Evolutionary conservation across 2,329 filamentous ascomycete genomes (phyloP).

Genomic region (Sporothrix schenckii): DNA sequence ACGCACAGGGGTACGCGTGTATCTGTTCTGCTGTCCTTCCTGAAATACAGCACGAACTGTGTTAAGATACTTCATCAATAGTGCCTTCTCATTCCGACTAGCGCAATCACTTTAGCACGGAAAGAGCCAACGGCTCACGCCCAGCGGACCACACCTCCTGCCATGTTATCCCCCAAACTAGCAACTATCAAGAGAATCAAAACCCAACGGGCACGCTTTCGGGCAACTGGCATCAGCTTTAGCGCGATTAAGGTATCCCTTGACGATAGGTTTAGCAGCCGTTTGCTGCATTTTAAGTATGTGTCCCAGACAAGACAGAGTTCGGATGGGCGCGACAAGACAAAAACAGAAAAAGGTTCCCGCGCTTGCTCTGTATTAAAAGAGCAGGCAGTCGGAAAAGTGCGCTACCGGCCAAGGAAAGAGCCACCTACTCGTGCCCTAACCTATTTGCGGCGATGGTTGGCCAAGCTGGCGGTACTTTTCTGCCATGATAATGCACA

Average conservation of each 20-base stretch:
- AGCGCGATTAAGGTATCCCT: neutral
- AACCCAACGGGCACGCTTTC: neutral
- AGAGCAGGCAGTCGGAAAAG: neutral
- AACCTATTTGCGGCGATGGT: neutral
- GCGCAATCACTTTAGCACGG: conserved; percentile 10
- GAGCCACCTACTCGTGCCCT: neutral
- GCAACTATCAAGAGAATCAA: neutral
- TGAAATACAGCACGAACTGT: neutral
- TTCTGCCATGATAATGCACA: conserved; percentile 8
- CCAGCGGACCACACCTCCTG: neutral
- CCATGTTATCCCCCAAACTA: neutral
- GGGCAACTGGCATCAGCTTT: neutral
- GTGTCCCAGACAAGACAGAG: neutral
- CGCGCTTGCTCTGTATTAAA: neutral
- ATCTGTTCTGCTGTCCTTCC: neutral
- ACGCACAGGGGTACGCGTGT: conserved; percentile 7
- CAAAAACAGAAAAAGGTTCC: neutral
- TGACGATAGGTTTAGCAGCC: neutral
- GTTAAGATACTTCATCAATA: neutral
- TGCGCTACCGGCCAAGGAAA: conserved; percentile 16
- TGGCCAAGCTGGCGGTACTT: neutral
- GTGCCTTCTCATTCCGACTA: conserved; percentile 18
- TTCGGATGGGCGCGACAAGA: neutral
- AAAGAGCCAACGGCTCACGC: conserved; percentile 10
- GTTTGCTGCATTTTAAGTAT: neutral